Conservation (phyloP, 2,329 filamentous ascomycete genomes). For the Aureobasidium mangrovei region DNA sequence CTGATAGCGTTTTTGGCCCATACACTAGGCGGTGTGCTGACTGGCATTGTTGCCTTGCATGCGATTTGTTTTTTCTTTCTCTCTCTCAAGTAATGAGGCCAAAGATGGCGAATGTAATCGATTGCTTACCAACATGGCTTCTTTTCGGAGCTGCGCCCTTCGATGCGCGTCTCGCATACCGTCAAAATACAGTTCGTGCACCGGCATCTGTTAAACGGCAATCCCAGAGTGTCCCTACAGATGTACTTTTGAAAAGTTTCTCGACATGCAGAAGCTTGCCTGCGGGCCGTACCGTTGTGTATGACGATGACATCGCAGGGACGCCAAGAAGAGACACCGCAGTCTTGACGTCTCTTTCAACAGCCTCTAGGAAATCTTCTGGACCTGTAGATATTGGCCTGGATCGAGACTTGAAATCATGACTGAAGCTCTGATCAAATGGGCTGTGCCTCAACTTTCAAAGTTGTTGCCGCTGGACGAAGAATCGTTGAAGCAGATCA, state of each 20-base stretch:
- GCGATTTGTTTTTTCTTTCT: not conserved
- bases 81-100: too few relatives aligned
- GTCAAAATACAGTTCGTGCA: too few relatives aligned
- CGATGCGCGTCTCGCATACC: too few relatives aligned
- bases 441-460: slow-evolving; percentile 63
- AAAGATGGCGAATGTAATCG: too few relatives aligned
- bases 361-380: not conserved
- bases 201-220: too few relatives aligned
- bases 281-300: not conserved
- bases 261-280: not conserved
- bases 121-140: too few relatives aligned
- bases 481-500: slow-evolving; percentile 71
- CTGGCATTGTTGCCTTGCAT: not conserved
- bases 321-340: slow-evolving; percentile 10
- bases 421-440: slow-evolving; percentile 29
- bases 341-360: slow-evolving; percentile 3
- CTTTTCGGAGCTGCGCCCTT: too few relatives aligned
- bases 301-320: not conserved
- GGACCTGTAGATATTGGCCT: not conserved
- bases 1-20: slow-evolving; percentile 6
- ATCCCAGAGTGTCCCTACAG: too few relatives aligned
- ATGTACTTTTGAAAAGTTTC: too few relatives aligned
- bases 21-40: slow-evolving; percentile 1
- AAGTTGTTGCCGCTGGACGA: slow-evolving; percentile 78
- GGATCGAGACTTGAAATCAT: not conserved